phyloP scores from a whole-genome alignment of 1,284 basidiomycete genomes.

The Sutorius eximius region DNA sequence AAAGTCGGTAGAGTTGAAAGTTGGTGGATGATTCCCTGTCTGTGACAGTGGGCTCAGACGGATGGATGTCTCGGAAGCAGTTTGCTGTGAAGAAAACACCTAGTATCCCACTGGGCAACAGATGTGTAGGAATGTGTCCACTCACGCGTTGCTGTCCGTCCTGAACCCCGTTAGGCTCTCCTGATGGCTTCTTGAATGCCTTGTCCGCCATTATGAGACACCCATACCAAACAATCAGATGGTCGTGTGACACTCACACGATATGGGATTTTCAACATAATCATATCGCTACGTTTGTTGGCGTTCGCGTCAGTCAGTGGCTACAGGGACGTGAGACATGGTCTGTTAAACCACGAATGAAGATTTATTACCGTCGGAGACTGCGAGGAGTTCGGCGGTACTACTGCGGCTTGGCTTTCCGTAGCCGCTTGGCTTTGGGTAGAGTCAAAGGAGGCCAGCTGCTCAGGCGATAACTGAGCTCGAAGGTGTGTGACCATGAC shows the following conservation, averaged over 20 bases:
- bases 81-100: slow-evolving; percentile 5
- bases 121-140: background rate
- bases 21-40: background rate
- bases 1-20: slow-evolving; percentile 14
- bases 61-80: background rate
- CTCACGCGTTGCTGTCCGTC: slow-evolving; percentile 16
- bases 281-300: slow-evolving; percentile 25
- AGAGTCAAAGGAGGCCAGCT: slow-evolving; percentile 21
- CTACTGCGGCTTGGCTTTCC: background rate
- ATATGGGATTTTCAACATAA: slow-evolving; percentile 27
- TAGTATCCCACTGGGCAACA: background rate
- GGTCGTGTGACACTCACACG: slow-evolving; percentile 16
- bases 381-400: background rate
- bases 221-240: background rate
- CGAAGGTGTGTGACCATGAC: slow-evolving; percentile 18
- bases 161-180: slow-evolving; percentile 2
- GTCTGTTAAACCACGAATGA: background rate
- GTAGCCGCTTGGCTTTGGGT: background rate
- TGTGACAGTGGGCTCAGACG: slow-evolving; percentile 6
- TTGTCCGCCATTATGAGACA: slow-evolving; percentile 12
- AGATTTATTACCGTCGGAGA: slow-evolving; percentile 14
- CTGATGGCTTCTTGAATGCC: slow-evolving; percentile 13
- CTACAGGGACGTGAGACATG: slow-evolving; percentile 15
- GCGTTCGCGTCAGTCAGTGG: slow-evolving; percentile 4
- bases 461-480: slow-evolving; percentile 20